Conservation (phyloP, 495 filamentous ascomycete genomes). For the Hypoxylon subgilvum region DNA sequence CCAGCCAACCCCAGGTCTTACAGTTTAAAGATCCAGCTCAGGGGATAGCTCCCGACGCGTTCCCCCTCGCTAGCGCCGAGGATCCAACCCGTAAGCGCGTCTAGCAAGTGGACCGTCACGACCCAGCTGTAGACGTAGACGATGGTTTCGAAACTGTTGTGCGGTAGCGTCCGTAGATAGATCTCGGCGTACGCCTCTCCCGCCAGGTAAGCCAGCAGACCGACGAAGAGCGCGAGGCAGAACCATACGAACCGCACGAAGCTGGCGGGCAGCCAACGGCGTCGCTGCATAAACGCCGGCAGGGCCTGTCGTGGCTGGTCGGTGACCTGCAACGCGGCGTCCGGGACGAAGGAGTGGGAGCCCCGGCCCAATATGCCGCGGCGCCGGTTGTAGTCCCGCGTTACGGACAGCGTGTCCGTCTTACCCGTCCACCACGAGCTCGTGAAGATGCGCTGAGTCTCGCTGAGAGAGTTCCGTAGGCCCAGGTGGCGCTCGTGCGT, state of each 20-base stretch:
- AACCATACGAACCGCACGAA: constrained; percentile 73
- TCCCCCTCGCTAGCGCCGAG: constrained; percentile 63
- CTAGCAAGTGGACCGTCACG: constrained; percentile 64
- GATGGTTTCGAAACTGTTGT: constrained; percentile 66
- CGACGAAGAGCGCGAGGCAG: constrained; percentile 63
- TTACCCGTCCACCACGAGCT: constrained; percentile 65
- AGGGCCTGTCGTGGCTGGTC: constrained; percentile 31
- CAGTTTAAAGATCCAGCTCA: constrained; percentile 70
- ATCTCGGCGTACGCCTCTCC: constrained; percentile 71
- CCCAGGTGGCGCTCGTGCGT: constrained; percentile 63
- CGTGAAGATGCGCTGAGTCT: constrained; percentile 68
- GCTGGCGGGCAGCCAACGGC: constrained; percentile 62
- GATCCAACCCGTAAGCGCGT: constrained; percentile 67
- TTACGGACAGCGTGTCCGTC: constrained; percentile 46
- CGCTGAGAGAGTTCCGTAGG: constrained; percentile 60
- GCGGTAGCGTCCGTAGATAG: constrained; percentile 67
- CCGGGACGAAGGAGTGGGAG: constrained; percentile 37
- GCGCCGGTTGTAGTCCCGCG: constrained; percentile 32
- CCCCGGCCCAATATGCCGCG: constrained; percentile 42
- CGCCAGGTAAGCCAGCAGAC: constrained; percentile 64
- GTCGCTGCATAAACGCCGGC: constrained; percentile 47
- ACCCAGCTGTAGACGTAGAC: constrained; percentile 72
- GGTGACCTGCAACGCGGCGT: constrained; percentile 37
- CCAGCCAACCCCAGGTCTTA: constrained; percentile 40
- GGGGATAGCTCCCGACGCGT: constrained; percentile 65